phyloP scores from a whole-genome alignment of 768 basidiomycete species.

The Hericium alpestre region DNA sequence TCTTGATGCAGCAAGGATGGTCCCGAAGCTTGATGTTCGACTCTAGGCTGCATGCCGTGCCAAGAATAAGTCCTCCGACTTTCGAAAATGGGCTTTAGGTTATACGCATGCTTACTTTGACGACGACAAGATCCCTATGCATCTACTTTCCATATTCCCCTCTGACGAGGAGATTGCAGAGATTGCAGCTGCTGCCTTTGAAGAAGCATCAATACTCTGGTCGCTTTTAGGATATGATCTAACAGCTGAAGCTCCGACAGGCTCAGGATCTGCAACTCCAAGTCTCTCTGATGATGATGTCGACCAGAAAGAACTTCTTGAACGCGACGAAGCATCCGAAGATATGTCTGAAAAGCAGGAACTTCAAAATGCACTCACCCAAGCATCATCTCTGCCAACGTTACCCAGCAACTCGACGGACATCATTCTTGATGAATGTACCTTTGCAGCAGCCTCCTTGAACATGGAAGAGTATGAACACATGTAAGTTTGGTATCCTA shows the following conservation, averaged over 20 bases:
- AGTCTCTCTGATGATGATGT: no score
- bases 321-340: no score
- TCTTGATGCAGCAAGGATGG: slow-evolving; percentile 12
- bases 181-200: not conserved
- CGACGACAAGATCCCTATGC: slow-evolving; percentile 5
- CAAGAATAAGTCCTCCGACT: no score
- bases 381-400: not conserved
- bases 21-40: slow-evolving; percentile 14
- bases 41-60: slow-evolving; percentile 11
- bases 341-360: not conserved
- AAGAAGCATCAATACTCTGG: not conserved
- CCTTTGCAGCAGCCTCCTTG: not conserved
- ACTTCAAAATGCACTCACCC: not conserved
- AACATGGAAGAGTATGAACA: not conserved
- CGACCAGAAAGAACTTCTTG: no score
- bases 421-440: not conserved
- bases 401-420: not conserved
- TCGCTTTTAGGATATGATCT: not conserved
- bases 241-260: no score
- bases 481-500: not conserved
- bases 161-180: not conserved
- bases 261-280: no score
- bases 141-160: not conserved
- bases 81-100: no score
- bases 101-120: slow-evolving; percentile 18